Percentiles rank a stretch among this genome's conserved stretches.
Evolutionary conservation across 2,329 filamentous ascomycete species (phyloP).

Genomic region (Alternaria sp.): DNA sequence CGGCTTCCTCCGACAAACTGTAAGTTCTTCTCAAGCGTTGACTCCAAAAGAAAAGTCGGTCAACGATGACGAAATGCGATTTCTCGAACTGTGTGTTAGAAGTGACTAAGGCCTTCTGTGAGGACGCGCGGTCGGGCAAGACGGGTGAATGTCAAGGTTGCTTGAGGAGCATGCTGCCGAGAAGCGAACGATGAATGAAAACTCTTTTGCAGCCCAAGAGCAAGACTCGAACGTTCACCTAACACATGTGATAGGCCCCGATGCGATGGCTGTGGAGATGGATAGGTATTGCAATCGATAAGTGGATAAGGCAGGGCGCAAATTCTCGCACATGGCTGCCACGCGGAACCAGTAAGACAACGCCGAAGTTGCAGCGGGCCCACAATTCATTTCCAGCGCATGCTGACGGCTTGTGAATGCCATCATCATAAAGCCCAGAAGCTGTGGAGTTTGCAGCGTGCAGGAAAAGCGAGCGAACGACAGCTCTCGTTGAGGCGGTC

Average conservation of each 20-base stretch:
- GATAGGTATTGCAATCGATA: slow-evolving; percentile 48
- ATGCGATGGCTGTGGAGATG: slow-evolving; percentile 33
- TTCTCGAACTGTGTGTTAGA: slow-evolving; percentile 22
- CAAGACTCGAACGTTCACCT: slow-evolving; percentile 11
- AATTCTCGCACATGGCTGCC: slow-evolving; percentile 34
- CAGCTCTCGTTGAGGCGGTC: slow-evolving; percentile 24
- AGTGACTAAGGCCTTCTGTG: slow-evolving; percentile 7
- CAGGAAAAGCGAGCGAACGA: slow-evolving; percentile 26
- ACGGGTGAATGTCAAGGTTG: slow-evolving; percentile 8
- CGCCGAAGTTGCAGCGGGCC: slow-evolving; percentile 27
- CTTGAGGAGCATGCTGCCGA: slow-evolving; percentile 19
- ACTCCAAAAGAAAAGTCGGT: slow-evolving; percentile 6
- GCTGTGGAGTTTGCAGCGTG: slow-evolving; percentile 28
- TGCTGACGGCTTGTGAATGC: slow-evolving; percentile 33
- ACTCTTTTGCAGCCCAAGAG: slow-evolving; percentile 28
- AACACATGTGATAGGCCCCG: slow-evolving; percentile 27
- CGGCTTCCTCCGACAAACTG: slow-evolving; percentile 17
- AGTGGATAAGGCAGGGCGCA: slow-evolving; percentile 44
- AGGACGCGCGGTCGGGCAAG: slow-evolving; percentile 26
- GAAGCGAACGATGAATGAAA: slow-evolving; percentile 31
- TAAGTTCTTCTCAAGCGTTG: neutral
- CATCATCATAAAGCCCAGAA: slow-evolving; percentile 32
- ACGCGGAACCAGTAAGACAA: slow-evolving; percentile 37
- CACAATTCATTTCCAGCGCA: slow-evolving; percentile 48
- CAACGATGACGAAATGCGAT: slow-evolving; percentile 15